Base-by-base conservation (phyloP, 2,329 filamentous ascomycete genomes). In the Epichloe glyceriae region DNA sequence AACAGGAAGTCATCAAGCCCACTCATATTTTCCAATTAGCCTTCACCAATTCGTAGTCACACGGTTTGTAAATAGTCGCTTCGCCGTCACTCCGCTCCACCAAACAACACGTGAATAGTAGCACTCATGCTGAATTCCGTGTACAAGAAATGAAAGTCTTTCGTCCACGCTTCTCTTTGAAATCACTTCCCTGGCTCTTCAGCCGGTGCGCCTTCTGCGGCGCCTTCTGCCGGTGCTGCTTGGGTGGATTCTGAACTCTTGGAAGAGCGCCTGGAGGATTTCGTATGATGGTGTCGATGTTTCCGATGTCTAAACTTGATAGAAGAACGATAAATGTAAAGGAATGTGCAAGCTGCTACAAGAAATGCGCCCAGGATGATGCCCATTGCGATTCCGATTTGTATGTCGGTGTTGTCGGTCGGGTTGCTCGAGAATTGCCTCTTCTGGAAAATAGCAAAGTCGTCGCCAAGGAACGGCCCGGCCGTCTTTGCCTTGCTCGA, bases 351-450 rank as follows among this genome's bases (percentile, higher is more conserved):
- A 17, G 66, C 53, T 19, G 59, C 66, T 15, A 64, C 57, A 50
- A 74, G 50, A 51, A 73, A 73, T 19, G 65, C 56, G 26, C 64
- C 64, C 19, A 73, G 59, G 4, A 69, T 59, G 40, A 74, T 59
- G 52, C 67, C 71, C 43, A 74, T 65, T 3, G 70, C 63, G 52
- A 72, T 61, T 50, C 70, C 71, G 50, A 72, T 73, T 35, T 66
- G 69, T 49, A 64, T 62, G 56, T 72, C 69, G 35, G 63, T 65
- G 39, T 67, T 64, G 15, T 65, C 57, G 44, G 55, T 49, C 5
- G 59, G 54, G 42, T 59, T 57, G 35, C 54, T 53, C 35, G 61
- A 61, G 50, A 61, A 60, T 47, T 64, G 62, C 15, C 61, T 58
- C 46, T 54, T 55, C n/a, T 46, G 26, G 26, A 58, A 35, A 38